Evolutionary conservation across 345 rosid genomes (phyloP), one percentile per base, ranked within the genome.

Genomic region (Conringia planisiliqua): DNA sequence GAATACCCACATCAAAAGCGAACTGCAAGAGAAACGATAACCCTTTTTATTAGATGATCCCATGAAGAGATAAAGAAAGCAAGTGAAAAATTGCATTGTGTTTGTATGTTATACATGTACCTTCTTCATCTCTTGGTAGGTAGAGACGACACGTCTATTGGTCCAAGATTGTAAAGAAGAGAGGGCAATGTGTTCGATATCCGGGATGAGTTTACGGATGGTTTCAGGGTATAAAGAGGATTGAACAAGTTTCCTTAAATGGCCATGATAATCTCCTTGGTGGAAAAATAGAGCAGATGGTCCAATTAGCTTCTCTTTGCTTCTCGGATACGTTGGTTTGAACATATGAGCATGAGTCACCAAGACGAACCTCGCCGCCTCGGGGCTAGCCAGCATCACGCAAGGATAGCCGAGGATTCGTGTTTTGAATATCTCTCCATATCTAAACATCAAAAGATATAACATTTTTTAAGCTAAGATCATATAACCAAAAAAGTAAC

Each of bases 271-370:
- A 32, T 82, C 80, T 18, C 92, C 98, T 71, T 85, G 90, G 80
- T 93, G 96, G 66, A 90, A 93, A 73, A 93, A 93, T 7, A 93
- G 61, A 6, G 97, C 98, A 16, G 75, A 78, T 10, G 93, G 88
- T 52, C 98, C 98, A 14, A 93, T 89, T 22, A 93, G 61, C 79
- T 77, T 81, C 85, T 89, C 96, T 77, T 93, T 93, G 87, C 96
- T 86, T 58, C 79, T 86, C 0, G 98, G 98, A 77, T 93, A 93
- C 5, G 91, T 89, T 33, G 98, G 98, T 82, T 83, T 89, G 92
- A 90, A 93, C 86, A 90, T 72, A 61, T 80, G 81, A 13, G 96
- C 90, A 52, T 86, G 86, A 42, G 89, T 90, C 72, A 86, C 93
- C 68, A 93, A 78, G 62, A 93, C 97, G 68, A 93, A 89, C 75